phyloP scores from a whole-genome alignment of 2,329 filamentous ascomycete species.

The Sporothrix globosa region DNA sequence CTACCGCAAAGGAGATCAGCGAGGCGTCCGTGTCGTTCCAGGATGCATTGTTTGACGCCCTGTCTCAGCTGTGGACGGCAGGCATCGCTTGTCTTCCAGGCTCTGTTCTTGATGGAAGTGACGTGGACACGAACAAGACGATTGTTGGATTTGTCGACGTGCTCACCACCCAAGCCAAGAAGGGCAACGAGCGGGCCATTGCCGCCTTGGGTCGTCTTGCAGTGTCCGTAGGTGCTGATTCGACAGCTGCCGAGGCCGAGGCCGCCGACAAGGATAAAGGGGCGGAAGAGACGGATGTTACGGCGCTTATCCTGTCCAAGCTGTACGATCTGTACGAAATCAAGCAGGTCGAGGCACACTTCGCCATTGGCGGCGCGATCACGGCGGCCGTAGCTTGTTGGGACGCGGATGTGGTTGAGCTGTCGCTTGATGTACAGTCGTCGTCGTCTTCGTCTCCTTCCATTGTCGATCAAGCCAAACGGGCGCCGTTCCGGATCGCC shows the following conservation, averaged over 20 bases:
- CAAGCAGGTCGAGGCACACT: constrained; percentile 84
- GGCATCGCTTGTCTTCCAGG: constrained; percentile 45
- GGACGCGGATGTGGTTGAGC: constrained; percentile 76
- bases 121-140: constrained; percentile 35
- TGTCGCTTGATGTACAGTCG: constrained; percentile 68
- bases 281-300: constrained; percentile 38
- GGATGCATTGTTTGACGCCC: constrained; percentile 51
- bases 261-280: constrained; percentile 3
- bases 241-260: background rate
- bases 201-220: constrained; percentile 77
- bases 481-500: constrained; percentile 41
- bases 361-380: constrained; percentile 86
- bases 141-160: constrained; percentile 60
- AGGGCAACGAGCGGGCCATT: constrained; percentile 81
- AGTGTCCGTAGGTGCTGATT: constrained; percentile 46
- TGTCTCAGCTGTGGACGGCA: constrained; percentile 51
- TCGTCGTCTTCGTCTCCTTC: background rate
- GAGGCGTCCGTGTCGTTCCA: constrained; percentile 44
- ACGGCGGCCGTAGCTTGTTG: constrained; percentile 77
- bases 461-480: constrained; percentile 33
- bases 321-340: constrained; percentile 81
- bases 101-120: constrained; percentile 31
- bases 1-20: constrained; percentile 34
- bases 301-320: constrained; percentile 64
- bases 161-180: constrained; percentile 70